A percentile compares a stretch with the other conserved stretches of the same genome.
Conservation (phyloP, 257 asterid genomes). For the Thymus quinquecostatus region DNA sequence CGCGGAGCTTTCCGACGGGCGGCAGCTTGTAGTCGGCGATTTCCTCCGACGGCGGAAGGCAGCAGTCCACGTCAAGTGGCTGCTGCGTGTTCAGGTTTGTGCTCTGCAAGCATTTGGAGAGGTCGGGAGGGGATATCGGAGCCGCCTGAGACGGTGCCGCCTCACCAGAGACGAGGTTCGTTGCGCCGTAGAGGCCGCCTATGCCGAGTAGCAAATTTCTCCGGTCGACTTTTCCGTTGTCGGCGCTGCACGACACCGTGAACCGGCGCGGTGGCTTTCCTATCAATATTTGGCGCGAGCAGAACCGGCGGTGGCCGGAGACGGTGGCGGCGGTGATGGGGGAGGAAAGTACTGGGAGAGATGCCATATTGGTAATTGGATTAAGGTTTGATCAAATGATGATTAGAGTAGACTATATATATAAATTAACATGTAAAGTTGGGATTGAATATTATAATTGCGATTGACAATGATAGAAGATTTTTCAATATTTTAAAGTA, state of each 20-base stretch:
- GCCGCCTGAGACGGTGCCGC: conserved; percentile 23
- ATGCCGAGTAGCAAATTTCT: conserved; percentile 41
- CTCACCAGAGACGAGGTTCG: conserved; percentile 4
- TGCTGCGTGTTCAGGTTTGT: conserved; percentile 26
- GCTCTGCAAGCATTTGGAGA: conserved; percentile 31
- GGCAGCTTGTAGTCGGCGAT: conserved; percentile 39
- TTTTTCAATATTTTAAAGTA: no score
- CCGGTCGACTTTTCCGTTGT: conserved; percentile 25
- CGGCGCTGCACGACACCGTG: not conserved
- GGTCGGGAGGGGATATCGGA: conserved; percentile 38
- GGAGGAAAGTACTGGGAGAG: not conserved
- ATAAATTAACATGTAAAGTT: not conserved
- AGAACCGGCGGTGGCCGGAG: not conserved
- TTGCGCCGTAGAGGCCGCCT: conserved; percentile 43
- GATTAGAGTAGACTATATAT: not conserved
- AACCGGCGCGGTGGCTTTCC: not conserved
- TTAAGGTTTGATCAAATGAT: not conserved
- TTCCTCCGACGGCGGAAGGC: conserved; percentile 31
- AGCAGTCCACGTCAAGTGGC: conserved; percentile 41
- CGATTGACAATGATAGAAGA: no score
- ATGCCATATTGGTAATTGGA: not conserved
- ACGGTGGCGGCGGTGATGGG: not conserved
- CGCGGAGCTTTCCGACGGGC: conserved; percentile 1
- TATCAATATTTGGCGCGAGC: not conserved
- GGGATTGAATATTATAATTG: no score